Base-by-base conservation (phyloP, 75 land plant species). In the Isoetes taiwanensis region DNA sequence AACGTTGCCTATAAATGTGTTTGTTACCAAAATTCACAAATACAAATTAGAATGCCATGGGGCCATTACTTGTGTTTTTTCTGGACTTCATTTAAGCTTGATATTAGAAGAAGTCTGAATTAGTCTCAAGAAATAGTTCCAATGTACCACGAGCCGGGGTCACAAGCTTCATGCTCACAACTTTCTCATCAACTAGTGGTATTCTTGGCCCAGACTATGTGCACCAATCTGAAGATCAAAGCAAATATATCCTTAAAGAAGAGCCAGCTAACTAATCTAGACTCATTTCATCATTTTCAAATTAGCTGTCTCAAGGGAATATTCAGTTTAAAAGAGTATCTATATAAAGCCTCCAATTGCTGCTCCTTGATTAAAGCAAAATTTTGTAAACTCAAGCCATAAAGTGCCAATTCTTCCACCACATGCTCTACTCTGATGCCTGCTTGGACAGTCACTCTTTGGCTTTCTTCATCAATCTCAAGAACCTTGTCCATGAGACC, bases 171-270 rank as follows among this genome's bases (percentile, higher is more conserved):
- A 89, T 75, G 64, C 80, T 80, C 42, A 89, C 69, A 30, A 94
- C 77, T 52, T 88, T 96, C 73, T 94, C 96, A 68, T 94, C 99
- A 39, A 89, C 79, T 11, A 96, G 99, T 38, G 99, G 90, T 68
- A 94, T 55, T 21, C 58, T 76, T 50, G 96, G 96, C 43, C 99
- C 99, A 34, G 99, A 17, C 99, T 96, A 80, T 94, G 96, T 11
- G 99, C 99, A 65, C 99, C 96, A 72, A 94, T 96, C 99, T 94
- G 60, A 52, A 73, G 32, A 54, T 26, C 21, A 39, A 46, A 24
- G 28, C 39, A 8, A 12, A 48, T 19, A 10, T 48, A 12, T 48
- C 8, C 17, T 9, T 9, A 48, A 48, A 37, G 14, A 9, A 37
- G 14, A 9, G 14, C 14, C 12, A 9, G 39, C 14, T 9, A 14